A percentile compares a stretch with the other conserved stretches of the same genome.
phyloP scores from a whole-genome alignment of 495 filamentous ascomycete species.

The Bacidia rubella region DNA sequence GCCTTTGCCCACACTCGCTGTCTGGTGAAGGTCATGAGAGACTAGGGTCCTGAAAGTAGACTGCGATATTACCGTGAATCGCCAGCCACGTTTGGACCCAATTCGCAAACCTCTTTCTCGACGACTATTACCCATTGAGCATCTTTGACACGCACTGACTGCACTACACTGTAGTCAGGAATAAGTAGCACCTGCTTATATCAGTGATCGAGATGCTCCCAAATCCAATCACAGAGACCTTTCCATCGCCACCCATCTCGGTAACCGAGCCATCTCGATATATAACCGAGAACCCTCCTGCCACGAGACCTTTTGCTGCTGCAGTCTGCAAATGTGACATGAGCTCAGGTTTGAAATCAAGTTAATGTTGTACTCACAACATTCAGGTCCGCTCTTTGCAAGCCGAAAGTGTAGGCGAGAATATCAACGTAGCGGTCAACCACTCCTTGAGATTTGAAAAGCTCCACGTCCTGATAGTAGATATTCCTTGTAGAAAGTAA shows the following conservation, averaged over 20 bases:
- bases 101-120: slow-evolving; percentile 66
- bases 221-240: not conserved
- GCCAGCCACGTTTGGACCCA: not conserved
- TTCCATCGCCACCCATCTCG: not conserved
- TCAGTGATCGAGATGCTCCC: slow-evolving; percentile 1
- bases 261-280: slow-evolving; percentile 20
- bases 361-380: slow-evolving; percentile 35
- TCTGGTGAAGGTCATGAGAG: slow-evolving; percentile 37
- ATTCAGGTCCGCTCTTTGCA: slow-evolving; percentile 48
- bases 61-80: slow-evolving; percentile 25
- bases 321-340: slow-evolving; percentile 33
- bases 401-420: slow-evolving; percentile 61
- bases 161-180: slow-evolving; percentile 41
- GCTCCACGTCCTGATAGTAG: slow-evolving; percentile 71
- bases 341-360: not conserved
- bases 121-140: slow-evolving; percentile 68
- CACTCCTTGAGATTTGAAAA: slow-evolving; percentile 61
- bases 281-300: slow-evolving; percentile 37
- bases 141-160: slow-evolving; percentile 37
- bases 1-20: slow-evolving; percentile 38
- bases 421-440: slow-evolving; percentile 76
- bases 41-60: slow-evolving; percentile 67
- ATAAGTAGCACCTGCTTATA: slow-evolving; percentile 49
- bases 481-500: slow-evolving; percentile 76
- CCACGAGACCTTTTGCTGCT: slow-evolving; percentile 59